Percentiles rank a stretch among this genome's conserved stretches.
Evolutionary conservation across 257 asterid species (phyloP).

Genomic region (Solanum bulbocastanum): DNA sequence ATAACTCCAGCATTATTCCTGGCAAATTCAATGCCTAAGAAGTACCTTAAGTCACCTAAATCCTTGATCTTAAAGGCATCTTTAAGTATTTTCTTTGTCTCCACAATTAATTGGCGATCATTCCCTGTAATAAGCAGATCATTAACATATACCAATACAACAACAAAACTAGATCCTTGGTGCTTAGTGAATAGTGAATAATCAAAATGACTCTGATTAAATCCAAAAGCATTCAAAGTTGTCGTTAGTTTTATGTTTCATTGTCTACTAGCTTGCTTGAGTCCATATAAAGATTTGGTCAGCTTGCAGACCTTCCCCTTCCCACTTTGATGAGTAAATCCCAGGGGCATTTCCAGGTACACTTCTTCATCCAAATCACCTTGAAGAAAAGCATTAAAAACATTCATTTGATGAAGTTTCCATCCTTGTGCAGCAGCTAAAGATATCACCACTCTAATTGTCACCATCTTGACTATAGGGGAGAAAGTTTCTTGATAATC

Average conservation of each 20-base stretch:
- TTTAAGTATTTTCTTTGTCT: background rate
- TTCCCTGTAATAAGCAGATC: background rate
- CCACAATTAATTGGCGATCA: background rate
- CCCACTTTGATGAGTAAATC: background rate
- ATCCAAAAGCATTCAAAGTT: too few relatives aligned
- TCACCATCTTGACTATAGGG: background rate
- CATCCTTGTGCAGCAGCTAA: background rate
- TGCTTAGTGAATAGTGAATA: background rate
- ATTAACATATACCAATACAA: background rate
- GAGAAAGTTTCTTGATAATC: background rate
- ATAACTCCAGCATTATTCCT: background rate
- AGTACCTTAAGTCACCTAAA: background rate
- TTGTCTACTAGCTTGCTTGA: background rate
- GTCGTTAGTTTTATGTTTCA: background rate
- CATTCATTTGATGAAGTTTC: too few relatives aligned
- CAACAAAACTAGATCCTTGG: background rate
- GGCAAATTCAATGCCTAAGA: background rate
- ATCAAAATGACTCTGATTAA: background rate
- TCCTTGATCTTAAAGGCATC: background rate
- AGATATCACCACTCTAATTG: background rate
- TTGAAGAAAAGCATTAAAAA: too few relatives aligned
- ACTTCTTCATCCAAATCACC: too few relatives aligned
- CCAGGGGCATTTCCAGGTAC: too few relatives aligned
- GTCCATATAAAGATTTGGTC: background rate
- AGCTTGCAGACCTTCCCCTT: background rate